Evolutionary conservation across 257 asterid genomes (phyloP).

Genomic region (Solanum sitiens): DNA sequence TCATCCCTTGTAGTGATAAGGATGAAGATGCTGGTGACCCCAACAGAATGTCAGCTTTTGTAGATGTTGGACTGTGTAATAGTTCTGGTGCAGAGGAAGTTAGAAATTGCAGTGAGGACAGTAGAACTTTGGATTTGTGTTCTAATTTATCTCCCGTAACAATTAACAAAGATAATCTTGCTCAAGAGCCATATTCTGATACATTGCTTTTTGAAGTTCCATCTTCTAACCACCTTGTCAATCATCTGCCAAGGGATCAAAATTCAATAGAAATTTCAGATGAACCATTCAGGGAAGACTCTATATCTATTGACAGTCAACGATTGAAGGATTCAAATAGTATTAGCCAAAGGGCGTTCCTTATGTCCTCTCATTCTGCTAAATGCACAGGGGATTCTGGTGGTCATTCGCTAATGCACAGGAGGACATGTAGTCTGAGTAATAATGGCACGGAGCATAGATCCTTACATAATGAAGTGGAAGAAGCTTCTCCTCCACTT

Average conservation of each 20-base stretch:
- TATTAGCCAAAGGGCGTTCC: constrained; percentile 21
- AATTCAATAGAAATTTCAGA: constrained; percentile 20
- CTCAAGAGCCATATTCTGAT: constrained; percentile 14
- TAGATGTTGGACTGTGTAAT: constrained; percentile 76
- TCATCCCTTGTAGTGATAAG: constrained; percentile 28
- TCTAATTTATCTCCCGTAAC: constrained; percentile 20
- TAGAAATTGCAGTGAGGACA: constrained; percentile 24
- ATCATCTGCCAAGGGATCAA: constrained; percentile 14
- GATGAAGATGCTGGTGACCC: constrained; percentile 39
- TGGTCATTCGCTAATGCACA: constrained; percentile 24
- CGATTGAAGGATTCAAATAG: constrained; percentile 27
- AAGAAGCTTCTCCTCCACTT: constrained; percentile 43
- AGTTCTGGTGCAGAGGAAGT: constrained; percentile 44
- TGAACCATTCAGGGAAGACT: constrained; percentile 34
- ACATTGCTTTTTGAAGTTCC: constrained; percentile 14
- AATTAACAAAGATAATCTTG: constrained; percentile 14
- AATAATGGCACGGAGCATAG: constrained; percentile 28
- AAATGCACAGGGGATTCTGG: constrained; percentile 34
- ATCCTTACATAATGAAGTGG: constrained; percentile 42
- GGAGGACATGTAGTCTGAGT: constrained; percentile 33
- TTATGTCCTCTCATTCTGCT: constrained; percentile 35
- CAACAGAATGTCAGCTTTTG: constrained; percentile 50
- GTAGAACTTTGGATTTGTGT: constrained; percentile 20
- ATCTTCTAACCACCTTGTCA: constrained; percentile 20
- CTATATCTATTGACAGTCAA: constrained; percentile 19